phyloP scores from a whole-genome alignment of 352 stramenopile species.

The Phytophthora palmivora region DNA sequence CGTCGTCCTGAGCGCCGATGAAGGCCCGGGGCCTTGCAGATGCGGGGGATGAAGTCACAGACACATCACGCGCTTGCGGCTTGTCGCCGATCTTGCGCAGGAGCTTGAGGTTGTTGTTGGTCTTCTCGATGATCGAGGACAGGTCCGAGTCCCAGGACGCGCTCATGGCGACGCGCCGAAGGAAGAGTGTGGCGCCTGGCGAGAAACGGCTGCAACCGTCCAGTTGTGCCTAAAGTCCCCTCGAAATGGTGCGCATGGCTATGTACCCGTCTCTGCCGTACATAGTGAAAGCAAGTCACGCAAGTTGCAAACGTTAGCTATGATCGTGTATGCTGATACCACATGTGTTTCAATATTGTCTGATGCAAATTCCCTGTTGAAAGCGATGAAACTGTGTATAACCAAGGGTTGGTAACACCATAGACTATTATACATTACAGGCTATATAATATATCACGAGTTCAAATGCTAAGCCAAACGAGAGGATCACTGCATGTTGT shows the following conservation, averaged over 20 bases:
- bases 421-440: too few relatives aligned
- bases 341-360: too few relatives aligned
- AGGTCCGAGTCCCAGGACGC: slow-evolving; percentile 86
- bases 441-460: too few relatives aligned
- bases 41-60: slow-evolving; percentile 36
- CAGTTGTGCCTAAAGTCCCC: slow-evolving; percentile 17
- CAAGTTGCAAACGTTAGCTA: too few relatives aligned
- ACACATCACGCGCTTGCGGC: slow-evolving; percentile 61
- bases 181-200: slow-evolving; percentile 16
- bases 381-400: too few relatives aligned
- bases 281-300: slow-evolving; percentile 25
- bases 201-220: slow-evolving; percentile 16
- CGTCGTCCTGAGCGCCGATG: slow-evolving; percentile 41
- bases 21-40: slow-evolving; percentile 31
- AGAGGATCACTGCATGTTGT: too few relatives aligned
- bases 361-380: too few relatives aligned
- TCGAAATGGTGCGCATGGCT: slow-evolving; percentile 23
- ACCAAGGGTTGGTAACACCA: too few relatives aligned
- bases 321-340: too few relatives aligned
- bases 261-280: slow-evolving; percentile 13
- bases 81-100: slow-evolving; percentile 84
- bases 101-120: slow-evolving; percentile 88
- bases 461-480: too few relatives aligned
- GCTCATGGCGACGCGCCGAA: slow-evolving; percentile 50
- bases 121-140: slow-evolving; percentile 90